Evolutionary conservation across 2,329 filamentous ascomycete species (phyloP).

Genomic region (Leptographium procerum): DNA sequence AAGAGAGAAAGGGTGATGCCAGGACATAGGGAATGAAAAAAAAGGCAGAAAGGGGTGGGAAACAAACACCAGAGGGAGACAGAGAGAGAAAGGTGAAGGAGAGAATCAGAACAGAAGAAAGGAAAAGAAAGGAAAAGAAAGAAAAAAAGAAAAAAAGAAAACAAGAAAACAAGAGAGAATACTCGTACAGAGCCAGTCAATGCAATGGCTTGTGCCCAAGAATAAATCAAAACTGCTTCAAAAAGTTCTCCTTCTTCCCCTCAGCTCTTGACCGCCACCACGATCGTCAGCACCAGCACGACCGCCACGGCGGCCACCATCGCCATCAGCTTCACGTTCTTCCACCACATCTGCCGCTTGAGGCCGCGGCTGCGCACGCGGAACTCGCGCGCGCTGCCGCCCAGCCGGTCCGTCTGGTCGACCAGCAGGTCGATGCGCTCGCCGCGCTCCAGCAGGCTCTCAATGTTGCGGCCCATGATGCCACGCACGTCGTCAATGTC

Average conservation of each 20-base stretch:
- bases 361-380: constrained; percentile 74
- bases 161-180: not conserved
- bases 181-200: not conserved
- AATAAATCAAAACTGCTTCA: not conserved
- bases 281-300: constrained; percentile 43
- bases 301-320: constrained; percentile 59
- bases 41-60: not conserved
- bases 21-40: too few relatives aligned
- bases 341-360: constrained; percentile 98
- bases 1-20: too few relatives aligned
- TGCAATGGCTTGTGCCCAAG: not conserved
- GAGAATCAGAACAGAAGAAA: not conserved
- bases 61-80: too few relatives aligned
- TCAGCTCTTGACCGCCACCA: constrained; percentile 35
- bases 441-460: constrained; percentile 75
- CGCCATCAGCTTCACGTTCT: constrained; percentile 92
- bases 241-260: not conserved
- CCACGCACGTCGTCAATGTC: constrained; percentile 89
- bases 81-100: not conserved
- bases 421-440: constrained; percentile 90
- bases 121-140: not conserved
- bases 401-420: constrained; percentile 89
- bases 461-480: constrained; percentile 94
- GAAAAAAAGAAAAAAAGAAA: not conserved
- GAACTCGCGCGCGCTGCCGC: constrained; percentile 82